Conservation (phyloP, 1,284 basidiomycete species). For the Cutaneotrichosporon curvatum region DNA sequence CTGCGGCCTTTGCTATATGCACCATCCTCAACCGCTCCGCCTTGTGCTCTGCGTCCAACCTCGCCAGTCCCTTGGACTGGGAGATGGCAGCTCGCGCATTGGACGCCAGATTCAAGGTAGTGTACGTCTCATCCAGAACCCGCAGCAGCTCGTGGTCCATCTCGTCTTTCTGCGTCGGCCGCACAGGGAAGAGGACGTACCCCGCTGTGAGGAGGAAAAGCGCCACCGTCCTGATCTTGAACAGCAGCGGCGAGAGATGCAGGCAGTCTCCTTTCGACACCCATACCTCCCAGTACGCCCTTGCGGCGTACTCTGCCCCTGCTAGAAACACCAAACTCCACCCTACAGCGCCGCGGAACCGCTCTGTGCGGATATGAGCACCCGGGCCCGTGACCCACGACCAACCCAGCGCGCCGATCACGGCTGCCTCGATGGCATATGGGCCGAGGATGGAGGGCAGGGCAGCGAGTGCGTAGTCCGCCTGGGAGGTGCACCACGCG, state of each 20-base stretch:
- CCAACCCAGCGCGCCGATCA: constrained; percentile 26
- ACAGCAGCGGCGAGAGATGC: constrained; percentile 26
- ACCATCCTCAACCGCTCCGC: neutral
- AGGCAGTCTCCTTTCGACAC: constrained; percentile 16
- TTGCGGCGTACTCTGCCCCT: constrained; percentile 13
- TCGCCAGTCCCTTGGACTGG: neutral
- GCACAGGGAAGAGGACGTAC: constrained; percentile 29
- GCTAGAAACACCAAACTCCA: constrained; percentile 18
- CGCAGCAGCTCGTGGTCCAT: neutral
- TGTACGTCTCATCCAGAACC: constrained; percentile 10
- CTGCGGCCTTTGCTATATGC: too few species aligned
- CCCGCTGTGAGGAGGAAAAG: constrained; percentile 23
- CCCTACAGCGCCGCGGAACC: constrained; percentile 18
- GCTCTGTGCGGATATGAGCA: constrained; percentile 11
- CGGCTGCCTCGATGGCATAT: constrained; percentile 19
- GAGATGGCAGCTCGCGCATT: constrained; percentile 17
- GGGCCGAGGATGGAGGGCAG: constrained; percentile 21
- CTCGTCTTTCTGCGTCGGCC: neutral
- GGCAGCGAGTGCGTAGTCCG: constrained; percentile 26
- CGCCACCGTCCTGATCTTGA: constrained; percentile 19
- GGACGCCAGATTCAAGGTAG: constrained; percentile 17
- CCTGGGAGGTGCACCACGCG: constrained; percentile 27
- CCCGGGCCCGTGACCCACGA: constrained; percentile 12
- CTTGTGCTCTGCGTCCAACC: neutral
- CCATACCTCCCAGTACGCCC: constrained; percentile 25